A percentile compares a stretch with the other conserved stretches of the same genome.
These are phyloP conservation scores for Jimgerdemannia flammicorona DNA, from an alignment of 192 early-diverging fungal genomes.

Conservation along the genomic window DNA sequence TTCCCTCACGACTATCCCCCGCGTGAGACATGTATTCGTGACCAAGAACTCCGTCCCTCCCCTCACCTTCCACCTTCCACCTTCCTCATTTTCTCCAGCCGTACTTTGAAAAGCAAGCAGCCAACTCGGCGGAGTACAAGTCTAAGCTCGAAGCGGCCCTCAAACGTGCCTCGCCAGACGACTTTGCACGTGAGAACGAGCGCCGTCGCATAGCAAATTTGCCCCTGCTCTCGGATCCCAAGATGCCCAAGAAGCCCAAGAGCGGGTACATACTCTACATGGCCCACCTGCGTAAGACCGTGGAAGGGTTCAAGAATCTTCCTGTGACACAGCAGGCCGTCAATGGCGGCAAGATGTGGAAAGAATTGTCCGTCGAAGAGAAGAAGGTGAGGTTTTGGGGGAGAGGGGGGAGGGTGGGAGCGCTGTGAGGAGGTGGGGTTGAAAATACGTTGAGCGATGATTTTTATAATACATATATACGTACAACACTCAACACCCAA, in stretches of 20 bases:
- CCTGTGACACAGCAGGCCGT: not conserved
- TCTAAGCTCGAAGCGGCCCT: constrained; percentile 3
- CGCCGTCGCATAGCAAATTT: constrained; percentile 19
- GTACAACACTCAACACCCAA: no score
- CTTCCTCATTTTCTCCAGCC: constrained; percentile 1
- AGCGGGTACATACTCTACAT: constrained; percentile 24
- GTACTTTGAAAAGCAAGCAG: constrained; percentile 6
- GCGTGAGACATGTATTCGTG: no score
- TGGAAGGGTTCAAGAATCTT: not conserved
- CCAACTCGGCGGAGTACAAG: not conserved
- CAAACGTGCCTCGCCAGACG: constrained; percentile 15
- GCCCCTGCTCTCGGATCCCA: constrained; percentile 23
- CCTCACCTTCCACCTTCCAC: no score
- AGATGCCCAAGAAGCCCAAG: constrained; percentile 16
- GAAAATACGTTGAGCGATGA: not conserved
- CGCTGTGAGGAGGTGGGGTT: not conserved
- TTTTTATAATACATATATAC: not conserved
- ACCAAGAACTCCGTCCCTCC: no score
- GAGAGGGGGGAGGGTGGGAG: no score
- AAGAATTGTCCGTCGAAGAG: not conserved
- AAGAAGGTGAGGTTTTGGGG: constrained; percentile 4
- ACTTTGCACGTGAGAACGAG: constrained; percentile 22
- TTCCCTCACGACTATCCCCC: no score
- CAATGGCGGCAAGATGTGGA: not conserved
- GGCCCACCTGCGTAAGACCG: constrained; percentile 4